Percentiles rank a stretch among this genome's conserved stretches.
These are phyloP conservation scores for Endothia cerciana DNA, from an alignment of 2,329 filamentous ascomycete species.

Conservation along the genomic window DNA sequence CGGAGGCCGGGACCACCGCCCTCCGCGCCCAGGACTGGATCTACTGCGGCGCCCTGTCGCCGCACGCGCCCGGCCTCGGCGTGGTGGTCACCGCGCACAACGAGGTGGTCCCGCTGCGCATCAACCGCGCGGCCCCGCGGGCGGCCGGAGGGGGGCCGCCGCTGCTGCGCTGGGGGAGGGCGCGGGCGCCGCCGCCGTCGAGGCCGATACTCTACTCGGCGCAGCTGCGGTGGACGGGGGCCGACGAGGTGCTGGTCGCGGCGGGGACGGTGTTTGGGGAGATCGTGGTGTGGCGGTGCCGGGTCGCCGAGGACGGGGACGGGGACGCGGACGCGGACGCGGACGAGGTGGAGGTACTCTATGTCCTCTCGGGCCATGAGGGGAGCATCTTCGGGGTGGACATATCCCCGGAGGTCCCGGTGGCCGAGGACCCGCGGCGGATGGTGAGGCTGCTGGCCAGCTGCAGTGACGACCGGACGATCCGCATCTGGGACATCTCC, in stretches of 20 bases:
- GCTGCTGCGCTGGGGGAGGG: constrained; percentile 48
- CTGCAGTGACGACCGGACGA: constrained; percentile 92
- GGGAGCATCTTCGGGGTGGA: constrained; percentile 91
- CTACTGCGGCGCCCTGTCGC: constrained; percentile 65
- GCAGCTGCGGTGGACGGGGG: constrained; percentile 65
- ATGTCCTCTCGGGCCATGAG: constrained; percentile 72
- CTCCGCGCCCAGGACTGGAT: constrained; percentile 72
- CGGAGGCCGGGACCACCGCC: constrained; percentile 42
- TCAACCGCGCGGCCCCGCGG: constrained; percentile 30
- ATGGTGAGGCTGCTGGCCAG: constrained; percentile 73
- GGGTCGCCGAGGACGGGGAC: constrained; percentile 35
- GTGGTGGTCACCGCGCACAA: constrained; percentile 87
- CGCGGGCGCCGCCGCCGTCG: constrained; percentile 61
- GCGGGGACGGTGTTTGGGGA: constrained; percentile 95
- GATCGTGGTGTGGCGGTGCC: constrained; percentile 84
- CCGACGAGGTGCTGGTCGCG: constrained; percentile 68
- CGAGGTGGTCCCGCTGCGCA: constrained; percentile 63
- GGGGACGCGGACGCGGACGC: constrained; percentile 2
- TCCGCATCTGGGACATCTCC: constrained; percentile 85
- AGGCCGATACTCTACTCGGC: constrained; percentile 89
- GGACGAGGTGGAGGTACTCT: constrained; percentile 49
- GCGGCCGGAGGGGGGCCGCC: constrained; percentile 5
- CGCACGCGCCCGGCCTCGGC: constrained; percentile 46
- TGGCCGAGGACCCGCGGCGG: constrained; percentile 28
- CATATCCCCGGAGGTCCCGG: constrained; percentile 64